phyloP scores from a whole-genome alignment of 2,329 filamentous ascomycete genomes.

The Aurifilum marmelostoma region DNA sequence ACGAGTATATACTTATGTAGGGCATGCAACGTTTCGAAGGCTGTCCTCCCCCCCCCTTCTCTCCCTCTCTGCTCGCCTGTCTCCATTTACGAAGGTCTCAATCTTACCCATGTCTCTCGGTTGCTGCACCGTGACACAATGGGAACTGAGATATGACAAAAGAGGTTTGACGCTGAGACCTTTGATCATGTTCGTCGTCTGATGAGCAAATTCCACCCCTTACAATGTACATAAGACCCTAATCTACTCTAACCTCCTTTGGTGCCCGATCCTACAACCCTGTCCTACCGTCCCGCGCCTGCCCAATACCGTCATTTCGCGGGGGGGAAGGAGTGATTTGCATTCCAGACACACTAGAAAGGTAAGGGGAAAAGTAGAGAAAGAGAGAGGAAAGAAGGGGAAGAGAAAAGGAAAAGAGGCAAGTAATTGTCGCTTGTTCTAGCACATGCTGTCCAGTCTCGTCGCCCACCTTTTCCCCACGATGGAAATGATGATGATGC shows the following conservation, averaged over 20 bases:
- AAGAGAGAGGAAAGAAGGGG: background rate
- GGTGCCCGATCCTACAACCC: background rate
- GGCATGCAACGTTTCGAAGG: constrained; percentile 13
- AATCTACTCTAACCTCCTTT: background rate
- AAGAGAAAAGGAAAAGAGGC: background rate
- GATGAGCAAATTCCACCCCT: background rate
- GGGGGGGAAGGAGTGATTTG: background rate
- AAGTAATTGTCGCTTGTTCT: background rate
- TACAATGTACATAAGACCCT: background rate
- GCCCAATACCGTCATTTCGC: background rate
- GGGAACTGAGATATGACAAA: constrained; percentile 14
- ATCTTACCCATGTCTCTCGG: constrained; percentile 22
- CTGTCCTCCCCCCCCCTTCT: background rate
- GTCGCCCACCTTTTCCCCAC: background rate
- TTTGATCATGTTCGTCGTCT: constrained; percentile 9
- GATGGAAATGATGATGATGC: background rate
- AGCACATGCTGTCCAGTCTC: background rate
- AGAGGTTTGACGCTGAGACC: constrained; percentile 11
- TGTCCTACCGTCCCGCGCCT: background rate
- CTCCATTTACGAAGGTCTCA: constrained; percentile 6
- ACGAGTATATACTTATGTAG: background rate
- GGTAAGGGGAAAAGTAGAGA: background rate
- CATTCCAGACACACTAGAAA: background rate
- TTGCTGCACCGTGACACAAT: constrained; percentile 15
- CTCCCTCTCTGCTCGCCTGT: background rate